Evolutionary conservation across 805 yeast species (phyloP).

Genomic region (Wickerhamiella lipophila): DNA sequence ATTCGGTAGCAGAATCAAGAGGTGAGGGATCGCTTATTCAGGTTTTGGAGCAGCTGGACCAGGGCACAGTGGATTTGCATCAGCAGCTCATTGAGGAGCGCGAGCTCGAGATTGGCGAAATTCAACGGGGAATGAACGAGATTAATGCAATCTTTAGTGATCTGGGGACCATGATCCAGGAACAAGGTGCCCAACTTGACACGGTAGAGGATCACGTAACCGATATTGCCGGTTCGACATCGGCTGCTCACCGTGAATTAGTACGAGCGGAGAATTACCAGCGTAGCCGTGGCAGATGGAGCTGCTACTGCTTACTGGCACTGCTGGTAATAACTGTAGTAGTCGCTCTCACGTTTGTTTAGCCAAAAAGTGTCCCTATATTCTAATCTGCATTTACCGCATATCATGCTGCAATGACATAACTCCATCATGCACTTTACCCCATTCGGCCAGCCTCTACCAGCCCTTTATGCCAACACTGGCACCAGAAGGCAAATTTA

Average conservation of each 20-base stretch:
- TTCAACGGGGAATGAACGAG: constrained; percentile 68
- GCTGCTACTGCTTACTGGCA: constrained; percentile 50
- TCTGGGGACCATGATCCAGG: constrained; percentile 59
- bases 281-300: constrained; percentile 55
- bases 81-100: constrained; percentile 46
- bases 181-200: constrained; percentile 78
- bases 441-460: neutral
- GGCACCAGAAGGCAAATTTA: neutral
- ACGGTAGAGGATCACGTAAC: constrained; percentile 70
- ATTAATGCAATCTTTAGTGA: constrained; percentile 78
- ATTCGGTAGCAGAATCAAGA: neutral
- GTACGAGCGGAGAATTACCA: constrained; percentile 66
- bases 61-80: constrained; percentile 24
- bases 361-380: neutral
- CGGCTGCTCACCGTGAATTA: constrained; percentile 58
- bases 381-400: neutral
- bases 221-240: constrained; percentile 49
- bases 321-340: constrained; percentile 47
- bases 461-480: neutral
- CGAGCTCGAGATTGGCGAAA: constrained; percentile 55
- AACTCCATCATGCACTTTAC: neutral
- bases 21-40: constrained; percentile 19
- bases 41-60: constrained; percentile 33
- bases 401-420: neutral
- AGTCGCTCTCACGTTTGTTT: constrained; percentile 25